phyloP scores from a whole-genome alignment of 257 asterid genomes.

The Solanum appendiculatum region DNA sequence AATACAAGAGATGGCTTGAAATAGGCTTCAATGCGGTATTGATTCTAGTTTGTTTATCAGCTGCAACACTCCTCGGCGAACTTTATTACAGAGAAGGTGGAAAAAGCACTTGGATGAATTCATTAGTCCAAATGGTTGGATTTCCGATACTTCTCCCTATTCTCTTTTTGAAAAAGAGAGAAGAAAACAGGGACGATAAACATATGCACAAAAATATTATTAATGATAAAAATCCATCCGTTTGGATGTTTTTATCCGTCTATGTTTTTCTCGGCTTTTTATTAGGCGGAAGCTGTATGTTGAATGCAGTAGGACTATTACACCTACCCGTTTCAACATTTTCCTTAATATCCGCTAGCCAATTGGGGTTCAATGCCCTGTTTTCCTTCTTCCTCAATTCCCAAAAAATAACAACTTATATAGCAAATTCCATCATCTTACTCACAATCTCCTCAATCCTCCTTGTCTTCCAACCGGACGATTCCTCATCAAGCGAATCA shows the following conservation, averaged over 20 bases:
- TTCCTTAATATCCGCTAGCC: conserved; percentile 28
- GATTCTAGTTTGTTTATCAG: conserved; percentile 21
- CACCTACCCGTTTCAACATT: conserved; percentile 34
- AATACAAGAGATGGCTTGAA: conserved; percentile 12
- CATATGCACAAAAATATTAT: too few species aligned
- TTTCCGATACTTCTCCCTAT: conserved; percentile 23
- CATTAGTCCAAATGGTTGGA: conserved; percentile 21
- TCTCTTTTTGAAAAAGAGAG: conserved; percentile 2
- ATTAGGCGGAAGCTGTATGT: conserved; percentile 1
- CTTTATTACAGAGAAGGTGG: conserved; percentile 34
- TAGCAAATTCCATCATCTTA: conserved; percentile 22
- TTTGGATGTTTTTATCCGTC: not conserved
- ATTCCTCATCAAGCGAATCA: not conserved
- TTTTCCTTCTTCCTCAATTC: conserved; percentile 33
- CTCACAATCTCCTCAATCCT: conserved; percentile 30
- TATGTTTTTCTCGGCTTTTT: conserved; percentile 2
- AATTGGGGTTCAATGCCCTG: conserved; percentile 36
- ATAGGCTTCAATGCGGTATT: conserved; percentile 10
- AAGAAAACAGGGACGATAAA: not conserved
- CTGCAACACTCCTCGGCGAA: conserved; percentile 26
- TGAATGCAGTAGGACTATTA: conserved; percentile 22
- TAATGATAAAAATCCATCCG: not conserved
- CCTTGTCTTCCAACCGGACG: conserved; percentile 13
- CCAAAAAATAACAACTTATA: conserved; percentile 20
- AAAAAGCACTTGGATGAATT: conserved; percentile 20